phyloP scores from a whole-genome alignment of 2,329 filamentous ascomycete species.

The Talaromyces sp. region DNA sequence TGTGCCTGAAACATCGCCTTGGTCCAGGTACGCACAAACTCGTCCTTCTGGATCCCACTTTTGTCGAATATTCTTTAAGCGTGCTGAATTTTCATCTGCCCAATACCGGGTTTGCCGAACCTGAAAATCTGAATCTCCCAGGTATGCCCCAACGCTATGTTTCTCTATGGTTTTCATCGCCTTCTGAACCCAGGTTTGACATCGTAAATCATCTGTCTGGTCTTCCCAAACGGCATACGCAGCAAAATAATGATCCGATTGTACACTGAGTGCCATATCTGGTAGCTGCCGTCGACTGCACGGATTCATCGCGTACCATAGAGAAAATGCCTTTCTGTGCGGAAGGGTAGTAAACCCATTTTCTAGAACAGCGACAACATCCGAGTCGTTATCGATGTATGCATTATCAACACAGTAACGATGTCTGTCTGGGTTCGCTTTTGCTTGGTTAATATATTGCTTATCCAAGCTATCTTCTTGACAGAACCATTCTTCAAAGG shows the following conservation, averaged over 20 bases:
- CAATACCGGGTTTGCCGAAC: slow-evolving; percentile 45
- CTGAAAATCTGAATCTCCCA: slow-evolving; percentile 52
- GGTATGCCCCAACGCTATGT: slow-evolving; percentile 44
- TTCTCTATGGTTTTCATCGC: slow-evolving; percentile 30
- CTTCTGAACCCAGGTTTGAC: slow-evolving; percentile 12
- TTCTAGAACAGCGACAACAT: slow-evolving; percentile 17
- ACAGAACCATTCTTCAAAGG: slow-evolving; percentile 32
- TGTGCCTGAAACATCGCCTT: slow-evolving; percentile 37
- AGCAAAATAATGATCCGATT: slow-evolving; percentile 52
- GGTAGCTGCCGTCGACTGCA: slow-evolving; percentile 33
- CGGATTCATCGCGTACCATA: slow-evolving; percentile 22
- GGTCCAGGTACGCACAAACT: slow-evolving; percentile 44
- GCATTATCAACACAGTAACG: slow-evolving; percentile 49
- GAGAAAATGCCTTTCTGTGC: not conserved
- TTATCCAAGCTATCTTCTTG: slow-evolving; percentile 28
- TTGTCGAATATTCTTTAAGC: slow-evolving; percentile 26
- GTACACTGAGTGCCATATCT: slow-evolving; percentile 51
- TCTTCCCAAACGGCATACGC: slow-evolving; percentile 47
- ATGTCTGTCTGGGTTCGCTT: slow-evolving; percentile 44
- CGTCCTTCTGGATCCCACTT: slow-evolving; percentile 10
- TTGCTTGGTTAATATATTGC: slow-evolving; percentile 29
- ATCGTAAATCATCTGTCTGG: slow-evolving; percentile 4
- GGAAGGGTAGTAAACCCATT: not conserved
- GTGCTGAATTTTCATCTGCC: slow-evolving; percentile 38
- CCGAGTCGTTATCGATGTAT: slow-evolving; percentile 45